Evolutionary conservation across 2,329 filamentous ascomycete genomes (phyloP).

Genomic region (Pyrenochaeta sp.): DNA sequence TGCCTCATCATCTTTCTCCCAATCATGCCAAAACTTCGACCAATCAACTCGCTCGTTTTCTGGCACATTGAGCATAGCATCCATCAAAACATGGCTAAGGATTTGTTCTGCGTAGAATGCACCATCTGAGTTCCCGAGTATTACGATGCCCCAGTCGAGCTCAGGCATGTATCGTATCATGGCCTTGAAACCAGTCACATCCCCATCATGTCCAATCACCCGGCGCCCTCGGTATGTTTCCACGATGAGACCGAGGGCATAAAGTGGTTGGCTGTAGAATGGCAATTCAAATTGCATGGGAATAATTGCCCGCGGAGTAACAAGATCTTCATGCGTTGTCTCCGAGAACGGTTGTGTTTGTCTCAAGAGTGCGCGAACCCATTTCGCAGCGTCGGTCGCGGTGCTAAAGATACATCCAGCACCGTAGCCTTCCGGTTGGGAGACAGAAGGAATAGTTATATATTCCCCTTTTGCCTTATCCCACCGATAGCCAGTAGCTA

Average conservation of each 20-base stretch:
- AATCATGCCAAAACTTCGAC: slow-evolving; percentile 1
- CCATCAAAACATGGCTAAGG: slow-evolving; percentile 11
- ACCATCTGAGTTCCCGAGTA: slow-evolving; percentile 13
- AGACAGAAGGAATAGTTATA: slow-evolving; percentile 11
- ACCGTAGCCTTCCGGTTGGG: slow-evolving; percentile 27
- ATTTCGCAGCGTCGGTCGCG: slow-evolving; percentile 31
- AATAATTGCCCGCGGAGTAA: slow-evolving; percentile 14
- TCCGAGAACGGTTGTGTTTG: slow-evolving; percentile 10
- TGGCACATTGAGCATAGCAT: slow-evolving; percentile 6
- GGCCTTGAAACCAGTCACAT: slow-evolving; percentile 16
- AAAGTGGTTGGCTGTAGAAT: slow-evolving; percentile 11
- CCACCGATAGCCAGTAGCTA: slow-evolving; percentile 26
- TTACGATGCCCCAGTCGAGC: slow-evolving; percentile 17
- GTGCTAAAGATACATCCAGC: slow-evolving; percentile 32
- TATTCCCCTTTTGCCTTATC: slow-evolving; percentile 2
- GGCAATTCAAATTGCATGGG: slow-evolving; percentile 4
- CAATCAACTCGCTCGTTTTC: slow-evolving; percentile 4
- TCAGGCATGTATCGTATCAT: slow-evolving; percentile 15
- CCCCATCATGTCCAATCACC: slow-evolving; percentile 15
- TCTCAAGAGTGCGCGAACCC: slow-evolving; percentile 33
- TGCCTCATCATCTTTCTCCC: slow-evolving; percentile 3
- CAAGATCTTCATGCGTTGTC: slow-evolving; percentile 20
- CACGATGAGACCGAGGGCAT: slow-evolving; percentile 13
- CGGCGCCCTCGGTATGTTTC: slow-evolving; percentile 19
- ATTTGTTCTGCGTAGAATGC: slow-evolving; percentile 12